Base-by-base conservation (phyloP, 371 early-diverging fungal genomes). In the Apophysomyces ossiformis region DNA sequence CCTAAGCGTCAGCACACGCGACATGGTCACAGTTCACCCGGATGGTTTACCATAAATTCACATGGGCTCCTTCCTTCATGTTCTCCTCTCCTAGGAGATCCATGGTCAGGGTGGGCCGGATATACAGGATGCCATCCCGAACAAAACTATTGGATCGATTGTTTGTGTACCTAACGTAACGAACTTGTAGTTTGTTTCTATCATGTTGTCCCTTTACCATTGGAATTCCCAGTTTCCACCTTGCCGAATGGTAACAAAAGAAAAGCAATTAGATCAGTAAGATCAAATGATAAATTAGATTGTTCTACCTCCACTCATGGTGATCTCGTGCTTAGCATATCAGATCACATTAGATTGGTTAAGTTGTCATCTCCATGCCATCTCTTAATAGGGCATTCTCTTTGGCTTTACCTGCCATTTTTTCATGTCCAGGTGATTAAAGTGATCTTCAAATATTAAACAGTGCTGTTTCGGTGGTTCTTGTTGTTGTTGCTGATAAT, bases 111-210 rank as follows among this genome's bases (percentile, higher is more conserved):
- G 87, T 89, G 4, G 92, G 92, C 9, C 82, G 78, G 61, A 92
- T 76, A 63, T 90, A 86, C 12, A 92, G 76, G 35, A 85, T 65
- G 21, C 90, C 90, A 57, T 90, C 77, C 32, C 82, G 77, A 13
- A 88, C 87, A 69, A 82, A 92, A 12, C 89, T 85, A 63, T 88
- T 89, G 65, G 84, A 82, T 60, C 86, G 72, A 69, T 87, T 88
- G 65, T 86, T 85, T 58, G 81, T 81, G 64, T 85, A 88, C 26
- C 72, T 72, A 47, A 41, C 39, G 43, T 5, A n/a, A 39, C 37
- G 60, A 15, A 32, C 36, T 54, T 16, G 1, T 21, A 41, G n/a
- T 15, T 15, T 35, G 7, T 16, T 16, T 50, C 9, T 21, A 7
- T 50, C 21, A 1, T 9, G 21, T 50, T 18, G n/a, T 4, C 21